A percentile compares a stretch with the other conserved stretches of the same genome.
These are phyloP conservation scores for Verticillium nonalfalfae DNA, from an alignment of 2,329 filamentous ascomycete species.

Conservation along the genomic window DNA sequence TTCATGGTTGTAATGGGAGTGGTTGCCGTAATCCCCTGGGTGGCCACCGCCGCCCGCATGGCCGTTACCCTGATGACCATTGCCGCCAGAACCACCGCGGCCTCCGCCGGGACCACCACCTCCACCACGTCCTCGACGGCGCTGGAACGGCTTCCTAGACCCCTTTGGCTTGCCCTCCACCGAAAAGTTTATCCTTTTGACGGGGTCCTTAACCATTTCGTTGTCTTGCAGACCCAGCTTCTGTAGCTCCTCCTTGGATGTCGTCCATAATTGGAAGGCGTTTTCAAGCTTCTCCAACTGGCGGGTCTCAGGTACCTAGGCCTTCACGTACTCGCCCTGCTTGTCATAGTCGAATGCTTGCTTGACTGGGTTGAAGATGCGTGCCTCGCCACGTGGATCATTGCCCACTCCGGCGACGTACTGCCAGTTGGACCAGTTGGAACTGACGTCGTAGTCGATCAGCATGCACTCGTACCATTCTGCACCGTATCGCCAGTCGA, in stretches of 20 bases:
- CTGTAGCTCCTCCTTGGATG: conserved; percentile 51
- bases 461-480: conserved; percentile 77
- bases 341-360: conserved; percentile 73
- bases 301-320: conserved; percentile 65
- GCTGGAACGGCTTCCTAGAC: conserved; percentile 23
- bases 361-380: conserved; percentile 79
- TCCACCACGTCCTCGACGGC: conserved; percentile 16
- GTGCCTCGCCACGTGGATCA: conserved; percentile 62
- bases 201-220: conserved; percentile 60
- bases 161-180: conserved; percentile 43
- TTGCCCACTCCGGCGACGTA: conserved; percentile 77
- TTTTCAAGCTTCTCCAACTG: conserved; percentile 45
- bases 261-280: conserved; percentile 66
- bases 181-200: conserved; percentile 59
- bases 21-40: not conserved
- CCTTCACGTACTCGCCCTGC: conserved; percentile 61
- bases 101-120: not conserved
- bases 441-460: conserved; percentile 69
- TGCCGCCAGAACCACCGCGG: not conserved
- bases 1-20: not conserved
- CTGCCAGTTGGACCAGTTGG: conserved; percentile 81
- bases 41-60: not conserved
- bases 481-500: conserved; percentile 76
- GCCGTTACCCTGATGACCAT: not conserved
- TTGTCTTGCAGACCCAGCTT: conserved; percentile 48